Conservation (phyloP, 108 stramenopile species). For the Pseudonitzschia multistriata region DNA sequence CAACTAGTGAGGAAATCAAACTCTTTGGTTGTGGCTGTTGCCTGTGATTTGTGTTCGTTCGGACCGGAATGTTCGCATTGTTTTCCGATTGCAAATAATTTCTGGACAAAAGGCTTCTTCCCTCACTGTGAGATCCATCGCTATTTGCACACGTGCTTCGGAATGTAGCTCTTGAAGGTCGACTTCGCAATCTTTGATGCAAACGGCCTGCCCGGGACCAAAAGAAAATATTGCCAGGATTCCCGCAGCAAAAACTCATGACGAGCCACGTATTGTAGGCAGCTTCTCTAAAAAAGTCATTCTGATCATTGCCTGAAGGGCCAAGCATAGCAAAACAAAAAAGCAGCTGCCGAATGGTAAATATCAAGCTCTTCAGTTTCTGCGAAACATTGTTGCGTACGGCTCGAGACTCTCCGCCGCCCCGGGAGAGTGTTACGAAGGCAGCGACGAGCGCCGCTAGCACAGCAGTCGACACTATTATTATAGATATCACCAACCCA, state of each 20-base stretch:
- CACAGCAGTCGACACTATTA: conserved; percentile 62
- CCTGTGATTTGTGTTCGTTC: not conserved
- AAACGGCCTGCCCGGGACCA: conserved; percentile 62
- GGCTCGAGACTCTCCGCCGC: conserved; percentile 30
- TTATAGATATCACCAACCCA: conserved; percentile 72
- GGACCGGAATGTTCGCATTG: too few relatives aligned
- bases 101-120: not conserved
- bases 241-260: conserved; percentile 65
- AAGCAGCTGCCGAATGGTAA: conserved; percentile 70
- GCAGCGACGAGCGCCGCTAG: conserved; percentile 68
- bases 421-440: conserved; percentile 68
- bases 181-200: conserved; percentile 26
- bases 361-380: conserved; percentile 51
- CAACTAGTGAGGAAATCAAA: conserved; percentile 68
- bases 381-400: conserved; percentile 41
- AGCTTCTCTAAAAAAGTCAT: conserved; percentile 69
- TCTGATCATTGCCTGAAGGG: conserved; percentile 26
- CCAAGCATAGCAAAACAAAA: conserved; percentile 85
- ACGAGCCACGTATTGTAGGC: conserved; percentile 71
- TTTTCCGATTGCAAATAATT: conserved; percentile 15
- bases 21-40: conserved; percentile 36
- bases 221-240: conserved; percentile 62
- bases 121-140: not conserved
- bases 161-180: conserved; percentile 30
- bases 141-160: conserved; percentile 1